Conservation (phyloP, 768 basidiomycete genomes). For the Mycena vulgaris region DNA sequence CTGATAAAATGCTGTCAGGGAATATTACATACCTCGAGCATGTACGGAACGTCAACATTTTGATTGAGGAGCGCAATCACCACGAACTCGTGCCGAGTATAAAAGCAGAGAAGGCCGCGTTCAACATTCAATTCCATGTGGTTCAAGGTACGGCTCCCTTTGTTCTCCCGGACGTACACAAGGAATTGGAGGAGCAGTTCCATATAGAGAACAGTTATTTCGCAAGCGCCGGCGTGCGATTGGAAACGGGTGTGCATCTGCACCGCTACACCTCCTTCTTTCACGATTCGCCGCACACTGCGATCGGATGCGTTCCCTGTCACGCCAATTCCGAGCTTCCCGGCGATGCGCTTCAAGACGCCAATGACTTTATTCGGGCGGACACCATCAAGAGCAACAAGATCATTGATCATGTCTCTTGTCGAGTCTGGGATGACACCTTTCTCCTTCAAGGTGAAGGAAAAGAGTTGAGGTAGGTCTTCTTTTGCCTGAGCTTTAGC, state of each 20-base stretch:
- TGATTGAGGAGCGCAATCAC: conserved; percentile 31
- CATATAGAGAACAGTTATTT: conserved; percentile 35
- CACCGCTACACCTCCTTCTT: conserved; percentile 18
- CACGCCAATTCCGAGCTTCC: conserved; percentile 2
- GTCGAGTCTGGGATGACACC: conserved; percentile 15
- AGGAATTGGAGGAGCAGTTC: conserved; percentile 39
- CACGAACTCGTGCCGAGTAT: conserved; percentile 9
- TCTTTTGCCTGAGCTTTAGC: neutral
- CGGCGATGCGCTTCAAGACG: conserved; percentile 10
- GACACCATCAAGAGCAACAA: conserved; percentile 22
- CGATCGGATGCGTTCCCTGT: neutral
- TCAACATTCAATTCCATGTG: conserved; percentile 45
- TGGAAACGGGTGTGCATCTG: conserved; percentile 42
- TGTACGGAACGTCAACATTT: conserved; percentile 39
- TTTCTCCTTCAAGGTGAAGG: conserved; percentile 21
- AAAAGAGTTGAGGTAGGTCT: neutral
- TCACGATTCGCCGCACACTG: conserved; percentile 2
- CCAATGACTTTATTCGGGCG: conserved; percentile 13
- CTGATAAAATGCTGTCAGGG: too few species aligned
- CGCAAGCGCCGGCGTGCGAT: conserved; percentile 39
- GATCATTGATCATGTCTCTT: conserved; percentile 19
- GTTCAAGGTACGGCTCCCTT: conserved; percentile 34
- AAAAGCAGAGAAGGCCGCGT: conserved; percentile 27
- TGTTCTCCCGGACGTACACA: conserved; percentile 38
- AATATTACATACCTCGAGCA: conserved; percentile 22